Percentiles rank a stretch among this genome's conserved stretches.
These are phyloP conservation scores for Achlya hypogyna DNA, from an alignment of 352 stramenopile genomes.

Conservation along the genomic window DNA sequence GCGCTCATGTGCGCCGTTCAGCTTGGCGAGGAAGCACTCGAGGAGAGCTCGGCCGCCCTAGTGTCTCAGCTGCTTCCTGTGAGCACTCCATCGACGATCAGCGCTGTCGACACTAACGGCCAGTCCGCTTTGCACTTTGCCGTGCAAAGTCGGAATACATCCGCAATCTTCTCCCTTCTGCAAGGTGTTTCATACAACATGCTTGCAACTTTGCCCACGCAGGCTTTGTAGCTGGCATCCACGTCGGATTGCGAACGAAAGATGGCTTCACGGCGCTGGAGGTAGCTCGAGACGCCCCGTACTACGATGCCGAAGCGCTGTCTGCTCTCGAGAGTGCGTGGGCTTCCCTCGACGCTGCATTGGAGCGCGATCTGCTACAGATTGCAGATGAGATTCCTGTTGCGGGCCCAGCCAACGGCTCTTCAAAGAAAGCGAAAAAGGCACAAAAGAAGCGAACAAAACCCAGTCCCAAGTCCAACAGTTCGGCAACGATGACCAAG, in stretches of 20 bases:
- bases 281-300: conserved; percentile 23
- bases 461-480: conserved; percentile 24
- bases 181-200: conserved; percentile 20
- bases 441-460: conserved; percentile 21
- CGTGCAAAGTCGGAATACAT: conserved; percentile 47
- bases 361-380: conserved; percentile 4
- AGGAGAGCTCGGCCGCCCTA: conserved; percentile 40
- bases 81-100: conserved; percentile 26
- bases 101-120: conserved; percentile 34
- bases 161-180: conserved; percentile 33
- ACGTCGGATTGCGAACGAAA: conserved; percentile 20
- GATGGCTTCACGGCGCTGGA: conserved; percentile 22
- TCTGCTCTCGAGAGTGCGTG: conserved; percentile 11
- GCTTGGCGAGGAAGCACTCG: conserved; percentile 28
- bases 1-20: conserved; percentile 69
- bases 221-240: conserved; percentile 27
- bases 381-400: conserved; percentile 2
- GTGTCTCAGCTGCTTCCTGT: conserved; percentile 37
- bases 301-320: conserved; percentile 26
- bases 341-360: neutral
- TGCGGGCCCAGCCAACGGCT: conserved; percentile 14
- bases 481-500: conserved; percentile 22
- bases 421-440: conserved; percentile 20
- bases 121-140: conserved; percentile 73
- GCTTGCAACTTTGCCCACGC: conserved; percentile 27